Percentiles rank a stretch among this genome's conserved stretches.
Conservation (phyloP, 225 moss, liverwort and hornwort genomes). For the Straminergon stramineum region DNA sequence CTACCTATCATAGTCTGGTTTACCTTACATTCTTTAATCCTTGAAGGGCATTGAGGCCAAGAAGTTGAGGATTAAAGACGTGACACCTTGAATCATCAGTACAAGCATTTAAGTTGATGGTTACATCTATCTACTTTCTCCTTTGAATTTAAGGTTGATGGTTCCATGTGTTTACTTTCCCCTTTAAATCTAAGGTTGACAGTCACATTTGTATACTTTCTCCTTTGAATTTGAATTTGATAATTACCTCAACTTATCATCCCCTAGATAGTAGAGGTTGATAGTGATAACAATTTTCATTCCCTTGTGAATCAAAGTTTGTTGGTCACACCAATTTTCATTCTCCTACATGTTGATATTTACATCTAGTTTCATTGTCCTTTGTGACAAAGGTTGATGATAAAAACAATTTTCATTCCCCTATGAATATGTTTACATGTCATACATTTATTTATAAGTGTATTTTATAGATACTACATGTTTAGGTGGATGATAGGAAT, state of each 20-base stretch:
- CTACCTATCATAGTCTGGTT: too few relatives aligned
- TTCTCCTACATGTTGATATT: neutral
- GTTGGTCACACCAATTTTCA: neutral
- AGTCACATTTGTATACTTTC: too few relatives aligned
- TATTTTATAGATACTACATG: neutral
- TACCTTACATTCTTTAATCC: too few relatives aligned
- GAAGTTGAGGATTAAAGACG: too few relatives aligned
- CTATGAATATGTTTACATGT: neutral
- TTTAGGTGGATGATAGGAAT: neutral
- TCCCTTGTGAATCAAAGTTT: too few relatives aligned
- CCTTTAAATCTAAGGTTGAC: neutral
- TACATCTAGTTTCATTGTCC: neutral
- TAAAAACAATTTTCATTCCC: neutral
- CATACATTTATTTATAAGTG: too few relatives aligned
- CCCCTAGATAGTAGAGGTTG: neutral
- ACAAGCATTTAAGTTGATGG: neutral
- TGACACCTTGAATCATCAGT: neutral
- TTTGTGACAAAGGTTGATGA: neutral
- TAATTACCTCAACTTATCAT: neutral
- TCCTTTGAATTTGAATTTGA: neutral
- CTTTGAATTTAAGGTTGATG: too few relatives aligned
- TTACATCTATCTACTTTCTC: neutral
- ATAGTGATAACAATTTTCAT: neutral
- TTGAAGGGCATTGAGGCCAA: too few relatives aligned
- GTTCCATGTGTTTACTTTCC: rapidly evolving